These are phyloP conservation scores for Trichosanthes cucumerina DNA, from an alignment of 306 rosid genomes.

Conservation along the genomic window DNA sequence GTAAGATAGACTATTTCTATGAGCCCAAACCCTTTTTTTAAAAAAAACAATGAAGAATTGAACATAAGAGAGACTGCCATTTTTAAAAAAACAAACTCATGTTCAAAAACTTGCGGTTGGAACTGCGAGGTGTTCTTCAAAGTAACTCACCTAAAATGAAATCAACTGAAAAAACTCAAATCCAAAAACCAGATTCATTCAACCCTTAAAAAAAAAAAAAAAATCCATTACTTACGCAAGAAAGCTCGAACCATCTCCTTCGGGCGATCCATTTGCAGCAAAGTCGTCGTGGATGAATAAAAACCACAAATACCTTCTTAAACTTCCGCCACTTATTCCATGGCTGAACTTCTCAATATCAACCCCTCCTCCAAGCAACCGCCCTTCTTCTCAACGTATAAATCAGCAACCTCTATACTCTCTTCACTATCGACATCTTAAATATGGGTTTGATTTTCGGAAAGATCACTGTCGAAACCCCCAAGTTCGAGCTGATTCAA, in stretches of 20 bases:
- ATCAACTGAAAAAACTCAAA: too few species aligned
- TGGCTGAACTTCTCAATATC: background rate
- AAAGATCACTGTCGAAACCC: constrained; percentile 51
- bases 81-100: too few species aligned
- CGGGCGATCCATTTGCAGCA: background rate
- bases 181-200: too few species aligned
- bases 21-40: too few species aligned
- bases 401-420: background rate
- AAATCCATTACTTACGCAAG: background rate
- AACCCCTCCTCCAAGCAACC: background rate
- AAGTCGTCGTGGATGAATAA: constrained; percentile 4
- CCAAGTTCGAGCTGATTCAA: constrained; percentile 38
- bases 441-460: constrained; percentile 83
- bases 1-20: too few species aligned
- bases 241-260: background rate
- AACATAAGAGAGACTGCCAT: too few species aligned
- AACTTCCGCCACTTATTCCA: constrained; percentile 9
- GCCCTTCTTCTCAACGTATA: background rate
- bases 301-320: background rate
- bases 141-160: too few species aligned
- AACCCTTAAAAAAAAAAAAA: too few species aligned
- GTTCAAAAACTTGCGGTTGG: too few species aligned
- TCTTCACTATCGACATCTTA: background rate
- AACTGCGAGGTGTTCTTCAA: too few species aligned
- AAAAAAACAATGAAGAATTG: too few species aligned